Base-by-base conservation (phyloP, 2,329 filamentous ascomycete species). In the Ceratocystis lukuohia region DNA sequence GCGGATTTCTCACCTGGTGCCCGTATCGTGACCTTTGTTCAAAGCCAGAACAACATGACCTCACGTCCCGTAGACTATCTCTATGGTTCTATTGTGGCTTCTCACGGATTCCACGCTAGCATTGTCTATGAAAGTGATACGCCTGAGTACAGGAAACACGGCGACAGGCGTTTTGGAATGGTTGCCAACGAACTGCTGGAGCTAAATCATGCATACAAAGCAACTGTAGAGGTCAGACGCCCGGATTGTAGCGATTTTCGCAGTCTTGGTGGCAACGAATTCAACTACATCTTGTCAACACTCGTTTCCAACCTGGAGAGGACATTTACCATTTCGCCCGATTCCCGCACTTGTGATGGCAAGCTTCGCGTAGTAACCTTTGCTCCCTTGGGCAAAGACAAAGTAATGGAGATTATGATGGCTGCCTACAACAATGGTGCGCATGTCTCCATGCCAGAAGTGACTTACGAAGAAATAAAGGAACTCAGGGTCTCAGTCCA, bases 41-140 rank as follows among this genome's bases (percentile, higher is more conserved):
- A 68, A 72, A 33, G 48, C 5, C 20, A 64, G 45, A 45, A 53
- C 45, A 22, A 56, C 65, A 30, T 65, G 59, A 10, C 28, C 30
- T 7, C 61, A 62, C 28, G 41, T 62, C 33, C 70, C 1, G 74
- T 79, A 3, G 71, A 73, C 0, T 73, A 75, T 59, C 77, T 88
- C 28, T 82, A 88, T 71, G 92, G 91, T 30, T 88, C 88, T 28
- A 90, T 96, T 25, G 92, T 97, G 1, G 87, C 87, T 57, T 94
- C 88, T 74, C 96, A 95, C 82, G 93, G 89, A 22, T 85, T 97
- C 72, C 93, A 97, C 72, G 89, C 92, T 37, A 86, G 87, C 53
- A 81, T 97, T 2, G 91, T 97, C 25, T 91, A 89, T 71, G 91
- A 96, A 77, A 94, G 89, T 74, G 93, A 97, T 74, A 95, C 92